Evolutionary conservation across 768 basidiomycete genomes (phyloP).

Genomic region (Phylloporus scabripes): DNA sequence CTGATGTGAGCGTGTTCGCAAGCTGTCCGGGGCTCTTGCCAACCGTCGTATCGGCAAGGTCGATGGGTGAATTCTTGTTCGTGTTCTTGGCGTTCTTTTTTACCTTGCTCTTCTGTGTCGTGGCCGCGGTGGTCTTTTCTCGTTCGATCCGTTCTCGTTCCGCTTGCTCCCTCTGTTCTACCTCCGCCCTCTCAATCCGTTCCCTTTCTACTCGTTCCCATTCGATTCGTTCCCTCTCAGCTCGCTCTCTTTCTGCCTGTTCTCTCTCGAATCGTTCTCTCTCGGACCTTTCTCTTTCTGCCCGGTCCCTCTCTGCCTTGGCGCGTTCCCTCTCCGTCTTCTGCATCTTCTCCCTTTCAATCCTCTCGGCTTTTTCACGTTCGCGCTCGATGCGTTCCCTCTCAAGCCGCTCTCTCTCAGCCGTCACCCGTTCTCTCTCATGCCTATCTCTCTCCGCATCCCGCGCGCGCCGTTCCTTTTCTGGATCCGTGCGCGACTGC

Average conservation of each 20-base stretch:
- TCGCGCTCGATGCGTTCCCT: conserved; percentile 4
- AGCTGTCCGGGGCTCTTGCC: conserved; percentile 37
- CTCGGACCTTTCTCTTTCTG: conserved; percentile 3
- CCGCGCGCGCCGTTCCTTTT: conserved; percentile 24
- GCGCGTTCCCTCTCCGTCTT: background rate
- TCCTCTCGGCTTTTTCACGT: conserved; percentile 1
- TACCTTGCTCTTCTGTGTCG: conserved; percentile 10
- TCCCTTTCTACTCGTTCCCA: conserved; percentile 8
- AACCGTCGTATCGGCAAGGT: conserved; percentile 33
- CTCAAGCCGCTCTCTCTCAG: conserved; percentile 14
- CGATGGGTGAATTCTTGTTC: conserved; percentile 28
- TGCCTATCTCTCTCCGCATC: conserved; percentile 19
- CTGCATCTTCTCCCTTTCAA: conserved; percentile 5
- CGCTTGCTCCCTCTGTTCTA: conserved; percentile 1
- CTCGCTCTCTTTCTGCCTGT: background rate
- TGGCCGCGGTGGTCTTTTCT: conserved; percentile 1
- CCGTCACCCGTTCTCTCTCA: conserved; percentile 12
- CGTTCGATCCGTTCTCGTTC: conserved; percentile 2
- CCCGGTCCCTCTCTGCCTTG: conserved; percentile 8
- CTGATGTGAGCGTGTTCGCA: conserved; percentile 39
- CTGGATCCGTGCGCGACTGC: conserved; percentile 15
- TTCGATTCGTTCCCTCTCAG: conserved; percentile 7
- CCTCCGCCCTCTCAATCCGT: background rate
- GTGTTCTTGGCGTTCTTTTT: conserved; percentile 18
- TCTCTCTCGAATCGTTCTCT: conserved; percentile 8